Base-by-base conservation (phyloP, 768 basidiomycete genomes). In the Pleurotus salmoneostramineus region DNA sequence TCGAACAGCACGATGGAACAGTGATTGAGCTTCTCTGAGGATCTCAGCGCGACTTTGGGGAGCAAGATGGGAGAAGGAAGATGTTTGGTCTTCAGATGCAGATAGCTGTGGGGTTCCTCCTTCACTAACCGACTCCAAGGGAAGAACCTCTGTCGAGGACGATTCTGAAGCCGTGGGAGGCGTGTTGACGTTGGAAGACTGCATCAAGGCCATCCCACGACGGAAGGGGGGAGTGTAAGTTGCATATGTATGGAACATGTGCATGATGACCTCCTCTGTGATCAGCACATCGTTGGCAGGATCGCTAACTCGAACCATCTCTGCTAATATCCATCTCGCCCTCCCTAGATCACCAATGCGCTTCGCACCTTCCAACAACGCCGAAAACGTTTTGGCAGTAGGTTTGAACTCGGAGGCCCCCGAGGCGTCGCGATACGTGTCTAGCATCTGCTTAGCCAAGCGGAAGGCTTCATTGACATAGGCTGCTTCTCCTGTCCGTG, bases 301-400 rank as follows among this genome's bases (percentile, higher is more conserved):
- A 34, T 49, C 56, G 21, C 40, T 31, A 8, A 55, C 56, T 36
- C 74, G 75, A 27, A 91, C 79, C 72, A 93, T 83, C 74, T 97
- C 94, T 1, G 89, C 91, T 56, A 98, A 75, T 59, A 98, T 88
- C 95, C 95, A 98, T 63, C 95, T 77, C 27, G 87, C 86, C 49
- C 93, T 78, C 3, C 80, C 77, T 17, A 99, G 71, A 68, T 98
- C 96, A 0, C 95, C 94, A 2, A 87, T 74, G 5, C 93, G 78
- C 70, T 93, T 97, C 35, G 92, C 88, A 1, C 93, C 94, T 62
- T 97, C 92, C 58, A 99, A 71, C n/a, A 98, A 70, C 0, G 92
- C 93, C 56, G 80, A 77, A 71, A 95, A 96, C 3, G 92, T 89
- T 35, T 79, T 76, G 42, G 76, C 68, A 58, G 86, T 83, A 1